Evolutionary conservation across 2,329 filamentous ascomycete species (phyloP), one percentile per base, ranked within the genome.

Genomic region (Aspergillus amoenus): DNA sequence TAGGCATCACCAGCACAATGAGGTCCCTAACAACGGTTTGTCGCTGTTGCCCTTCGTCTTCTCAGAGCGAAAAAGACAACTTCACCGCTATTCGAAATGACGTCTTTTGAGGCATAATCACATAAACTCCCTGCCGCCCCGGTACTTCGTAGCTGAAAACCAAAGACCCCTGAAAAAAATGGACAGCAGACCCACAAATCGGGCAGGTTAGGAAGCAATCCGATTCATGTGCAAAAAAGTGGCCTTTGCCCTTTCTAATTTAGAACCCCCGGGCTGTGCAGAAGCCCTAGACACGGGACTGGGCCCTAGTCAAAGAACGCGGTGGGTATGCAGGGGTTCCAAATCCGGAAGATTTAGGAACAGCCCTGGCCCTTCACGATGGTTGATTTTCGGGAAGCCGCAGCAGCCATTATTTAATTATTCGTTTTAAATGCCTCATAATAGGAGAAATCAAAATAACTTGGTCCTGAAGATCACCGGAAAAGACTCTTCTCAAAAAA

Each of bases 281-380:
- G 46, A 30, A 18, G 21, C 22, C 47, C 39, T 27, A 39, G 47
- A 22, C 17, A 30, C 37, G 34, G 32, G 37, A 49, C 50, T 52
- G 44, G 50, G 45, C 45, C 55, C 55, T 49, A n/a, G 24, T 52
- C 43, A 34, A 18, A 45, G 50, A 15, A 18, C 13, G 4, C 5
- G 49, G 50, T 50, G 50, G 50, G 24, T 39, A 49, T 42, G 40
- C 45, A 57, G 55, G 55, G 55, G 50, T 50, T 54, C 44, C 21
- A 48, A 56, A 52, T 46, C 50, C 50, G 50, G 50, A 50, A 54
- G 55, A 57, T 50, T 54, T 57, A 54, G 55, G 50, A 54, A 53
- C n/a, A 27, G 34, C 17, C 17, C 13, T 32, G 8, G 34, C 22
- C 8, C 44, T 41, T 30, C 18, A 45, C 39, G 30, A 27, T 12